phyloP scores from a whole-genome alignment of 2,329 filamentous ascomycete genomes.

The Pseudocercospora vitis region DNA sequence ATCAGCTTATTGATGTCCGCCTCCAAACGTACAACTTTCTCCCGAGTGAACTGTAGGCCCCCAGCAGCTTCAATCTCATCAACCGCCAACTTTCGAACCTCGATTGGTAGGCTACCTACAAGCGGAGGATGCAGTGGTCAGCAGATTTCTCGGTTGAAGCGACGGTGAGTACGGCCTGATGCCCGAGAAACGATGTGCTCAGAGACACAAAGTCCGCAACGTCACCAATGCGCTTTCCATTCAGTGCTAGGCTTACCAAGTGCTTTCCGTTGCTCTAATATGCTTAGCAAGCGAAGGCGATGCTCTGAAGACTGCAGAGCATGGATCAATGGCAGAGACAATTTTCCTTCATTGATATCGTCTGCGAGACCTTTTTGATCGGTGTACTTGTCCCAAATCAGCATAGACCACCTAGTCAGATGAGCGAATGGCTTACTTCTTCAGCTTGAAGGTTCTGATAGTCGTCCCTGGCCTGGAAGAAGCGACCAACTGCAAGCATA shows the following conservation, averaged over 20 bases:
- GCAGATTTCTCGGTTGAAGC: no score
- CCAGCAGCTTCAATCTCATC: conserved; percentile 6
- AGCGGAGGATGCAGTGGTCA: no score
- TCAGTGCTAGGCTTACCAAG: no score
- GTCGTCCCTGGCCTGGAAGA: conserved; percentile 14
- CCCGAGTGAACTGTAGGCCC: background rate
- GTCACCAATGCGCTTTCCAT: no score
- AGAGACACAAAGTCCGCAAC: no score
- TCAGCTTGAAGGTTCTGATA: conserved; percentile 8
- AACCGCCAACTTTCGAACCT: conserved; percentile 8
- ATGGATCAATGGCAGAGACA: conserved; percentile 13
- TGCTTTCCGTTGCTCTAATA: conserved; percentile 12
- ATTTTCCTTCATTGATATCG: conserved; percentile 11
- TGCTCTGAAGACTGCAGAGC: conserved; percentile 8
- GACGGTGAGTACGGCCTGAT: no score
- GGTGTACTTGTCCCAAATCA: background rate
- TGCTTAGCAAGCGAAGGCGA: conserved; percentile 5
- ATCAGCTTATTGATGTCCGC: conserved; percentile 2
- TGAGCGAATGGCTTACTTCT: background rate
- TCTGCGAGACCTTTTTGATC: conserved; percentile 12
- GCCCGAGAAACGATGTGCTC: no score
- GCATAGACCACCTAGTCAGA: background rate
- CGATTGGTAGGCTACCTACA: conserved; percentile 3
- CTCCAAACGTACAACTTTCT: background rate
- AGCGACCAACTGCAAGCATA: conserved; percentile 2